phyloP scores from a whole-genome alignment of 192 early-diverging fungal species.

The Rhizophagus prolifer region DNA sequence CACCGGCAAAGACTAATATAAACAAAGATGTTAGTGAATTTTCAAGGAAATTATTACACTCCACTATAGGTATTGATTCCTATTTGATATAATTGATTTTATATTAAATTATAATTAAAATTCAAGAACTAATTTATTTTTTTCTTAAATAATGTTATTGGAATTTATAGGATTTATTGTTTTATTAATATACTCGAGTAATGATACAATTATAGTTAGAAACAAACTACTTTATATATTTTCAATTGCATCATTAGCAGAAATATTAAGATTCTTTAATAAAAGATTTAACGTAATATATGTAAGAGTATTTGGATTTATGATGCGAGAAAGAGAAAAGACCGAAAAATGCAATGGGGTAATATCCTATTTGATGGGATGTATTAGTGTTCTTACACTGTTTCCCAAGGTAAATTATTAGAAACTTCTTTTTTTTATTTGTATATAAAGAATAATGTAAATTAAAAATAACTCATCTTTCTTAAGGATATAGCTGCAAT shows the following conservation, averaged over 20 bases:
- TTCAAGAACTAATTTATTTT: neutral
- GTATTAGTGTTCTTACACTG: conserved; percentile 22
- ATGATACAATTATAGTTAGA: conserved; percentile 28
- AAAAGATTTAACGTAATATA: conserved; percentile 40
- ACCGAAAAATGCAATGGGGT: conserved; percentile 38
- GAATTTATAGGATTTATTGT: conserved; percentile 40
- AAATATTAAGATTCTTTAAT: conserved; percentile 41
- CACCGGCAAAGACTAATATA: neutral
- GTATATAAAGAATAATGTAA: neutral
- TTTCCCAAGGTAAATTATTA: conserved; percentile 22
- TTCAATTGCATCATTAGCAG: conserved; percentile 31
- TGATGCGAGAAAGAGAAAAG: conserved; percentile 49
- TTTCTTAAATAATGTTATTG: too few relatives aligned
- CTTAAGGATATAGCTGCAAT: conserved; percentile 41
- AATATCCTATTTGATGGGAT: conserved; percentile 43
- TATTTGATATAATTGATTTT: neutral
- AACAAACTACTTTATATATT: conserved; percentile 29
- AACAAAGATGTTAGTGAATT: conserved; percentile 42
- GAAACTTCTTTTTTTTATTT: neutral
- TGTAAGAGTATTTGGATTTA: conserved; percentile 36
- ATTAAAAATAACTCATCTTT: conserved; percentile 29
- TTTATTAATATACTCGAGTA: conserved; percentile 29
- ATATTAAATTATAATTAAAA: neutral
- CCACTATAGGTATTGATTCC: conserved; percentile 40
- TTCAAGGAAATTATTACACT: conserved; percentile 45